Evolutionary conservation across 2,329 filamentous ascomycete genomes (phyloP), one percentile per base, ranked within the genome.

Genomic region (Pseudogymnoascus sp.): DNA sequence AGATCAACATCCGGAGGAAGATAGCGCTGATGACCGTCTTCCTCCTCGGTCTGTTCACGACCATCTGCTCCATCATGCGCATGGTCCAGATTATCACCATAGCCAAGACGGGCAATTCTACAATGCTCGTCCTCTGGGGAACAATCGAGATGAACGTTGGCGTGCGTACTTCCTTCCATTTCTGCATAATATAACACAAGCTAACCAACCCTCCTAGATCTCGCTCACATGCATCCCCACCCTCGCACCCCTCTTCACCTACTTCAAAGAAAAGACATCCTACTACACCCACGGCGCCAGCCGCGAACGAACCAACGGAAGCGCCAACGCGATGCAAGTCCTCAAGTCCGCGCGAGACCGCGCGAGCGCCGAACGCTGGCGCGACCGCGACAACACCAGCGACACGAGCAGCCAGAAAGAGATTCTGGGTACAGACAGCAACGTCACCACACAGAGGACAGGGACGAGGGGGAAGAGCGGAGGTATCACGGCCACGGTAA

Each of bases 71-170:
- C 2, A 75, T 84, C 62, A 70, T 84, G 62, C 77, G 82, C 11
- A 79, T 83, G 64, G 72, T 76, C 0, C 80, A 84, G 66, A 84
- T 84, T 64, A 71, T 78, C 65, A 73, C 77, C 0, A 81, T 84
- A 40, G 78, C 79, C 14, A 79, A 79, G 1, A 80, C 83, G 38
- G 80, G 81, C 7, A 81, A 83, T 67, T 83, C 82, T 0, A 84
- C 82, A 4, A 81, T 82, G 78, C 73, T 84, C 10, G 76, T 84
- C 0, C 72, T 84, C 0, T 84, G 82, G 82, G 82, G 82, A 4
- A 80, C 78, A 1, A 80, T 84, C 63, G 82, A 84, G 69, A 81
- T 84, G 70, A 84, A 84, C 66, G 77, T 84, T 31, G 82, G 82
- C 10, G 81, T 83, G 76, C 69, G 80, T 67, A 21, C 21, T 14